phyloP scores from a whole-genome alignment of 2,329 filamentous ascomycete genomes.

The Stachybotrys elegans region DNA sequence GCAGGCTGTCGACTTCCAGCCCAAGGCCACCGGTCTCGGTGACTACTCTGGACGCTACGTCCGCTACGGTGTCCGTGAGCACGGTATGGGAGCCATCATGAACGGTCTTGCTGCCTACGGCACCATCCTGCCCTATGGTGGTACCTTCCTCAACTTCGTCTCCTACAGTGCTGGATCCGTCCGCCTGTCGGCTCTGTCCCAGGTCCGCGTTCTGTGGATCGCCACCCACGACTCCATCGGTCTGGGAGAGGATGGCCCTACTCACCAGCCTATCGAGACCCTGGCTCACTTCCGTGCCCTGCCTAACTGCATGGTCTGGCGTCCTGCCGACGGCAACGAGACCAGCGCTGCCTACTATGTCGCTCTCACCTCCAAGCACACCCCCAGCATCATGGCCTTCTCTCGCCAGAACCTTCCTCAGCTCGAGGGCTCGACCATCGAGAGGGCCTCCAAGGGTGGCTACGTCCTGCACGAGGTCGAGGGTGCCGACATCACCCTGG shows the following conservation, averaged over 20 bases:
- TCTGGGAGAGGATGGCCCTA: constrained; percentile 96
- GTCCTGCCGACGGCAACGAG: constrained; percentile 97
- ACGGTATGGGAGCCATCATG: constrained; percentile 87
- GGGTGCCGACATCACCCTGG: constrained; percentile 79
- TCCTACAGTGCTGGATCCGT: constrained; percentile 95
- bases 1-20: constrained; percentile 95
- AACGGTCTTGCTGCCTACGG: constrained; percentile 96
- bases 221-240: constrained; percentile 99
- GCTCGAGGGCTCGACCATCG: constrained; percentile 88
- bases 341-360: constrained; percentile 96
- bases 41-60: constrained; percentile 89
- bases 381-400: constrained; percentile 87
- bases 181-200: constrained; percentile 88
- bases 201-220: constrained; percentile 87
- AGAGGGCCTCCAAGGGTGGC: constrained; percentile 88
- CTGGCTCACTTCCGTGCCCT: constrained; percentile 97
- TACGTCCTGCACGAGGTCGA: constrained; percentile 85
- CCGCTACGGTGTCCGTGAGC: constrained; percentile 88
- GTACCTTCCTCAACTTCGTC: constrained; percentile 99
- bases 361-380: constrained; percentile 82
- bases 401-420: constrained; percentile 98
- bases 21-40: constrained; percentile 77
- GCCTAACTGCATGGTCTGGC: constrained; percentile 99
- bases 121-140: constrained; percentile 85
- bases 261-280: constrained; percentile 98